These are phyloP conservation scores for Rhizophagus prolifer DNA, from an alignment of 192 early-diverging fungal species.

Conservation along the genomic window DNA sequence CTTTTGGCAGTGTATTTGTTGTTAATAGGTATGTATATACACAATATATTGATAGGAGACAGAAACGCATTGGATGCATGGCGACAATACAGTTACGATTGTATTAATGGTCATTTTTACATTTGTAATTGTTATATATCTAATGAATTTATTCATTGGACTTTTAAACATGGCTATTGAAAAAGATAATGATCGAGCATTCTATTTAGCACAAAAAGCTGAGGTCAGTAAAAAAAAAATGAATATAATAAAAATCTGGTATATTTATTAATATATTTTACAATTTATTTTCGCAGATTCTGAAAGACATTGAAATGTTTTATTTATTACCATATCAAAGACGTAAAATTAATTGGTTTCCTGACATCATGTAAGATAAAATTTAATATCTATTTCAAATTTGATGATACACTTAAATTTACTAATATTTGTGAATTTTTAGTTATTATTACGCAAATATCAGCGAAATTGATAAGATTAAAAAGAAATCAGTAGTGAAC, in stretches of 20 bases:
- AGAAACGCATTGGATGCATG: neutral
- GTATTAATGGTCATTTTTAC: neutral
- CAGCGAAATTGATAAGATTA: too few species aligned
- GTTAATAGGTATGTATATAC: too few species aligned
- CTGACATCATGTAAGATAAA: neutral
- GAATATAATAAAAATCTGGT: neutral
- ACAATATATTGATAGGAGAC: neutral
- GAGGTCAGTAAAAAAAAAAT: neutral
- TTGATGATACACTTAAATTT: too few species aligned
- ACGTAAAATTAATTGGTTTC: neutral
- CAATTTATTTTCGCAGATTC: neutral
- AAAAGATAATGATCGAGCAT: neutral
- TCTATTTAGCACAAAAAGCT: neutral
- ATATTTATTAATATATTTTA: too few species aligned
- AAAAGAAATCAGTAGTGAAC: too few species aligned
- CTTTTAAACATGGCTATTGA: neutral
- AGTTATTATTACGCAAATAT: too few species aligned
- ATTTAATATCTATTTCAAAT: too few species aligned
- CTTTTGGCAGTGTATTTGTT: too few species aligned
- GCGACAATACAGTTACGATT: neutral
- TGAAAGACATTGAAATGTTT: conserved; percentile 5
- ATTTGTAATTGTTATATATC: neutral
- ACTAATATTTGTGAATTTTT: too few species aligned
- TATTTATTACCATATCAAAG: conserved; percentile 11
- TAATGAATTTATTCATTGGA: conserved; percentile 13